Evolutionary conservation across 1,284 basidiomycete species (phyloP).

Genomic region (Papiliotrema laurentii): DNA sequence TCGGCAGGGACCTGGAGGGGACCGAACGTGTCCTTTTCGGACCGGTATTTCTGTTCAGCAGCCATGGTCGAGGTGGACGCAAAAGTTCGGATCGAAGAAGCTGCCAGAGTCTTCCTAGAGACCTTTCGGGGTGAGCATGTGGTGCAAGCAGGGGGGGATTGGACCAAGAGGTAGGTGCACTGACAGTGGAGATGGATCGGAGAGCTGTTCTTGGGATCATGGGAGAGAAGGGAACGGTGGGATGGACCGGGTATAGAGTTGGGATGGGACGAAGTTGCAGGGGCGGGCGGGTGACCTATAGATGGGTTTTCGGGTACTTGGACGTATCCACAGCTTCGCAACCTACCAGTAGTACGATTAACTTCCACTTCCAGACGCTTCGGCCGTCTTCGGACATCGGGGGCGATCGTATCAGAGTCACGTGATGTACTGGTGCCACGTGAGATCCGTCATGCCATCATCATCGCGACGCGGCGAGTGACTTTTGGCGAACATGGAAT

Average conservation of each 20-base stretch:
- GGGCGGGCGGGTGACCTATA: not conserved
- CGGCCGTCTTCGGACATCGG: not conserved
- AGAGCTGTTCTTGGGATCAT: not conserved
- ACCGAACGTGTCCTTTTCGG: slow-evolving; percentile 49
- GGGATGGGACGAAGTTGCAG: not conserved
- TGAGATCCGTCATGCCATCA: no score
- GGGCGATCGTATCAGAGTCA: slow-evolving; percentile 14
- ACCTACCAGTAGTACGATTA: no score
- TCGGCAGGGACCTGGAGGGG: slow-evolving; percentile 83
- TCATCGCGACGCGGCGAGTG: no score
- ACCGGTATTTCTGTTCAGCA: slow-evolving; percentile 38
- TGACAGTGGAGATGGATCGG: not conserved
- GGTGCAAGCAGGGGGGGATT: not conserved
- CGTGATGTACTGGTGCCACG: not conserved
- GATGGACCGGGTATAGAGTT: not conserved
- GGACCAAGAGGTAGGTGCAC: not conserved
- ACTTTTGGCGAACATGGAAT: not conserved
- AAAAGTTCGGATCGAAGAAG: slow-evolving; percentile 15
- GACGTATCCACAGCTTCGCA: not conserved
- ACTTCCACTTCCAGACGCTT: not conserved
- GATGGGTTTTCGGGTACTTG: not conserved
- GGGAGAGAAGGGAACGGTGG: not conserved
- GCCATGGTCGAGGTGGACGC: slow-evolving; percentile 33
- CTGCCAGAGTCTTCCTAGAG: not conserved
- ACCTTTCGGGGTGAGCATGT: not conserved